Evolutionary conservation across 257 asterid genomes (phyloP), one percentile per base, ranked within the genome.

Genomic region (Catharanthus roseus): DNA sequence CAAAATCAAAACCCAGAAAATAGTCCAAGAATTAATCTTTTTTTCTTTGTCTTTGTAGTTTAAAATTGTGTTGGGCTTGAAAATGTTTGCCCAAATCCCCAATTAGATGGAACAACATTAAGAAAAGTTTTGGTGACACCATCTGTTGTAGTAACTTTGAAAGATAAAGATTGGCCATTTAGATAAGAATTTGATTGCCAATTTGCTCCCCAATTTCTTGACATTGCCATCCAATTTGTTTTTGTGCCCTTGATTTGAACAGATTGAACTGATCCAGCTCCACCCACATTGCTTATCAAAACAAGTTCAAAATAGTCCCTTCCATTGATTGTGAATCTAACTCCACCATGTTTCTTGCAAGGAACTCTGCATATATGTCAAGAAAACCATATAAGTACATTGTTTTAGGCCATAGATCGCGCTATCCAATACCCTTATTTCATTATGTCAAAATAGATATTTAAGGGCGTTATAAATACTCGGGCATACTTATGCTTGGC

Each of bases 131-230:
- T 88, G 51, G 95, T 84, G 3, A 77, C 76, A 51, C 96, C 99
- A 77, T 93, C 99, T 0, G 80, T 74, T 0, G 96, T 83, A 0
- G 97, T 93, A 74, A 93, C 85, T 80, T 67, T 81, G 74, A 93
- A 91, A 18, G 99, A 93, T 16, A 93, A 24, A 0, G 96, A 31
- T 68, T 93, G 99, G 26, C 97, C 91, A 24, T 85, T 84, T 4
- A 93, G 95, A 64, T 47, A 88, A 10, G 82, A 42, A 77, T 86
- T 86, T 9, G 96, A 87, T 63, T 93, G 99, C 99, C 99, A 93
- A 79, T 91, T 93, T 3, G 86, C 92, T 15, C 99, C 99, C 99
- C 99, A 93, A 71, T 93, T 93, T 60, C 96, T 84, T 1, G 96
- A 83, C 97, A 91, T 87, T 4, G 91, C 1, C 80, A 81, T 73